Evolutionary conservation across 768 basidiomycete genomes (phyloP).

Genomic region (Collybiopsis confluens): DNA sequence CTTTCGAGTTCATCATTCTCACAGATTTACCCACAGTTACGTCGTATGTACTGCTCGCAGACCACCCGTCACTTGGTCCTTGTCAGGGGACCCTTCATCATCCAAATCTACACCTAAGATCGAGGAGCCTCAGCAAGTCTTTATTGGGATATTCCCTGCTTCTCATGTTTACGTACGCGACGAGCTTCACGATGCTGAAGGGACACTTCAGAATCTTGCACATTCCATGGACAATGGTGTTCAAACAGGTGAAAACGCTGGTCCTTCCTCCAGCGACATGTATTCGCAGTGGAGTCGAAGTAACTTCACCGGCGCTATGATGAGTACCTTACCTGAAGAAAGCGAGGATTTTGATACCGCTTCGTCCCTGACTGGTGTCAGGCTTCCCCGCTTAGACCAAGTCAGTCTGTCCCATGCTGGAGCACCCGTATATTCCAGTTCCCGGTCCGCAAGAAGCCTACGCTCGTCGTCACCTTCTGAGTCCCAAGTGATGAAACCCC

Average conservation of each 20-base stretch:
- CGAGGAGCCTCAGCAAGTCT: conserved; percentile 82
- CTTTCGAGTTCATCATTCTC: conserved; percentile 1
- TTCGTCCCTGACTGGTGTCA: conserved; percentile 36
- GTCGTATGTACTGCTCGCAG: conserved; percentile 80
- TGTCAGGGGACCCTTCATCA: conserved; percentile 44
- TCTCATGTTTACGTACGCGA: conserved; percentile 86
- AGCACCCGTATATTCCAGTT: conserved; percentile 63
- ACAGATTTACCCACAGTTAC: conserved; percentile 48
- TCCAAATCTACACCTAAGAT: conserved; percentile 54
- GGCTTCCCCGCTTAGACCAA: conserved; percentile 73
- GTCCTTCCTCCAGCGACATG: conserved; percentile 15
- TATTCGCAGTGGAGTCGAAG: conserved; percentile 35
- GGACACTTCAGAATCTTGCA: conserved; percentile 74
- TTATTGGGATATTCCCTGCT: conserved; percentile 92
- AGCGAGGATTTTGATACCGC: conserved; percentile 39
- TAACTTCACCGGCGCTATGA: conserved; percentile 34
- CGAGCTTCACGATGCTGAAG: conserved; percentile 83
- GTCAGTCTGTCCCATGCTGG: conserved; percentile 69
- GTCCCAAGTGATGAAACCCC: conserved; percentile 62
- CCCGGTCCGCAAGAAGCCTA: conserved; percentile 36
- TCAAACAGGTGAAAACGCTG: conserved; percentile 22
- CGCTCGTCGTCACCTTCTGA: conserved; percentile 67
- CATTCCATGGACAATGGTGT: conserved; percentile 39
- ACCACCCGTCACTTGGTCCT: conserved; percentile 64
- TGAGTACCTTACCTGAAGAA: conserved; percentile 62